Conservation (phyloP, 2,329 filamentous ascomycete genomes). For the Fusarium begoniae region DNA sequence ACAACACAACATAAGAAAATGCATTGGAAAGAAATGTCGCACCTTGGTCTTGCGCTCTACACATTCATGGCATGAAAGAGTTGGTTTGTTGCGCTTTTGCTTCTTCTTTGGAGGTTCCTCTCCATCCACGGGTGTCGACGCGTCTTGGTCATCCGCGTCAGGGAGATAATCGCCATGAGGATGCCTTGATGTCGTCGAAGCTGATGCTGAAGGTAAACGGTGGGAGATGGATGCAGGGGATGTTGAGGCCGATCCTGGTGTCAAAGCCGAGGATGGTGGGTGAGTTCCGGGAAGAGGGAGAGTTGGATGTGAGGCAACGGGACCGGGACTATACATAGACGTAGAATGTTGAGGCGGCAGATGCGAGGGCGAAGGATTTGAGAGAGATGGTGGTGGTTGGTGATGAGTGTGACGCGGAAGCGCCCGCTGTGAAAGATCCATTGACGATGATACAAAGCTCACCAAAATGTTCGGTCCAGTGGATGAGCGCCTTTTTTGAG, state of each 20-base stretch:
- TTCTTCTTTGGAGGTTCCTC: conserved; percentile 68
- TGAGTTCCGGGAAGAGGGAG: conserved; percentile 31
- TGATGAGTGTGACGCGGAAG: conserved; percentile 40
- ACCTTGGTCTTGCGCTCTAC: conserved; percentile 86
- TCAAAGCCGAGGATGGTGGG: conserved; percentile 35
- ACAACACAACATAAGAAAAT: neutral
- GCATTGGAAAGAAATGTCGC: conserved; percentile 17
- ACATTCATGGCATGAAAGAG: conserved; percentile 80
- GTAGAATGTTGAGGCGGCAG: conserved; percentile 30
- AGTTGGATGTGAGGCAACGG: conserved; percentile 13
- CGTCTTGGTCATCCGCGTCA: conserved; percentile 36
- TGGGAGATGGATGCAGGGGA: conserved; percentile 42
- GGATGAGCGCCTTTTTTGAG: conserved; percentile 16
- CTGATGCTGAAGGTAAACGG: conserved; percentile 36
- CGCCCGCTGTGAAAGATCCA: conserved; percentile 44
- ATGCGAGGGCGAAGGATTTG: conserved; percentile 33
- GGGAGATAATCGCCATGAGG: conserved; percentile 28
- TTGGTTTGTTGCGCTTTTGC: conserved; percentile 87
- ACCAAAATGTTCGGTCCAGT: conserved; percentile 14
- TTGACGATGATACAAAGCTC: conserved; percentile 18
- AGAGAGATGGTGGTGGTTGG: conserved; percentile 22
- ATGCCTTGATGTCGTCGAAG: conserved; percentile 28
- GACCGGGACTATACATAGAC: conserved; percentile 35
- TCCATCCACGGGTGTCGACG: conserved; percentile 31
- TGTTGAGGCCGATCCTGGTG: conserved; percentile 42